Conservation (phyloP, 2,329 filamentous ascomycete species). For the Fusarium nurragi region DNA sequence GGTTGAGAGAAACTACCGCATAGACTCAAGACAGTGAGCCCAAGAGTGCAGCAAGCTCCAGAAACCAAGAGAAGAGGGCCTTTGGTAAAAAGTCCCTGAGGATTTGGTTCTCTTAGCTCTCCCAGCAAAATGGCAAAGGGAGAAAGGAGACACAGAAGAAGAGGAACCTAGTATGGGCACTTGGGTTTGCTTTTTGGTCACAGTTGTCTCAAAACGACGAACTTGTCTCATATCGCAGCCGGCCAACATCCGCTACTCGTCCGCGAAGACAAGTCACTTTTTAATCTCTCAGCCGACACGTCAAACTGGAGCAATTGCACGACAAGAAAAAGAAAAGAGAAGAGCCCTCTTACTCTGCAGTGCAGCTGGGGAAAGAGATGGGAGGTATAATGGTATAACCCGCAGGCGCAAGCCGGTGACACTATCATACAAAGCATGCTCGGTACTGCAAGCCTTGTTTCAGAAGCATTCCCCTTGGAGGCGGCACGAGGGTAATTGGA, state of each 20-base stretch:
- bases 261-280: neutral
- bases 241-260: neutral
- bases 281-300: neutral
- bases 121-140: neutral
- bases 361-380: too few relatives aligned
- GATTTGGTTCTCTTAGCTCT: neutral
- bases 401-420: too few relatives aligned
- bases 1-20: neutral
- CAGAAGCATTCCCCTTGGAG: conserved; percentile 24
- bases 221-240: neutral
- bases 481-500: conserved; percentile 8
- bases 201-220: neutral
- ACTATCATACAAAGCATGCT: neutral
- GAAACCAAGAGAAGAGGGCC: neutral
- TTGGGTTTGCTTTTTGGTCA: conserved; percentile 7
- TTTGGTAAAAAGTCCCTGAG: neutral
- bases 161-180: neutral
- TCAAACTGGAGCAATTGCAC: neutral
- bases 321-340: neutral
- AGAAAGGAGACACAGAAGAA: neutral
- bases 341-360: neutral
- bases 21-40: neutral
- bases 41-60: neutral
- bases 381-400: too few relatives aligned
- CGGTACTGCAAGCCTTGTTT: conserved; percentile 31